Base-by-base conservation (phyloP, 1,139 yeast species). In the Scheffersomyces lignicola region DNA sequence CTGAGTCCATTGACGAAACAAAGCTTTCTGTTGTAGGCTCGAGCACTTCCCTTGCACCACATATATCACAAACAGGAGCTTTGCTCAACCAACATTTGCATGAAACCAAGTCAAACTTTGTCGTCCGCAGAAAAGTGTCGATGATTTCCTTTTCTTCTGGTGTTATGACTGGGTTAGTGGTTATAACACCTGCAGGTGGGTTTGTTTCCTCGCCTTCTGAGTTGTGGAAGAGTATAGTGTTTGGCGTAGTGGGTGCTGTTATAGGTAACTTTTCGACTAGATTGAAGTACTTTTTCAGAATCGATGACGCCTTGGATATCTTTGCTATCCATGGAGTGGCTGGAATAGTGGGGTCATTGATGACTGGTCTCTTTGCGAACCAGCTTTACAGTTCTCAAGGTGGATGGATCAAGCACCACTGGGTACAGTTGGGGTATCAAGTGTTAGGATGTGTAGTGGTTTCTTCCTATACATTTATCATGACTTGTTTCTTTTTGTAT, bases 351-450 rank as follows among this genome's bases (percentile, higher is more conserved):
- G 76, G 76, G 0, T 66, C 73, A 1, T 28, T 70, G 13, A 47
- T 70, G 20, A 69, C 73, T 2, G 76, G 75, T 1, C 58, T 70
- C 4, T 67, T 70, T 45, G 72, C 73, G 9, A 62, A 62, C 31
- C 34, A 47, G 5, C 43, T 45, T 11, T 66, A 62, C 41, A 58
- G 47, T 1, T 52, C 73, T 1, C 23, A 52, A 11, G 78, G 78
- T 2, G 81, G 80, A 3, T 70, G 78, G 73, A 60, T 73, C 0
- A 52, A 53, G n/a, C 69, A 72, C 10, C 59, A 72, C 45, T 71
- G 75, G 63, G 52, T 57, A 2, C 80, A 74, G 46, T 51, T 75
- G 9, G 68, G 70, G n/a, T 67, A 69, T 41, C 83, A 77, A 46
- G 33, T 73, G 7, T 49, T 70, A 23, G 76, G 78, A 10, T 52